These are phyloP conservation scores for Buxus sempervirens DNA, from an alignment of 164 flowering plant genomes.

Conservation along the genomic window DNA sequence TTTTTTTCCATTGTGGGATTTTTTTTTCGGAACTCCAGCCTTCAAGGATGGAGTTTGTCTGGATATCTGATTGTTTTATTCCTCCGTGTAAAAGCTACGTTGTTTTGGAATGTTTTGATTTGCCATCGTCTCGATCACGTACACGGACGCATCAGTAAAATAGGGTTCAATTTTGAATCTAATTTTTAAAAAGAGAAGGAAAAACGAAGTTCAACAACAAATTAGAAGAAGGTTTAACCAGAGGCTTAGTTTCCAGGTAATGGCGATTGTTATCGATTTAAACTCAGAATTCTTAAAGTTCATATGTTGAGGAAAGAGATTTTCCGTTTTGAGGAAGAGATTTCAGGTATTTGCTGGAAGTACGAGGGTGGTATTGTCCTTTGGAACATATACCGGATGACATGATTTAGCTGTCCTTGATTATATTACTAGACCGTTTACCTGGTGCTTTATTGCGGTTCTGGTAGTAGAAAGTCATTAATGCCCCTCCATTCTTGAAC, in stretches of 20 bases:
- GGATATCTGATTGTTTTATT: constrained; percentile 6
- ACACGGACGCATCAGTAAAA: not conserved
- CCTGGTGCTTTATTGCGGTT: no score
- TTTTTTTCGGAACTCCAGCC: not conserved
- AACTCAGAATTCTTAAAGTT: no score
- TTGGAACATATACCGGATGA: not conserved
- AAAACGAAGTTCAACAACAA: not conserved
- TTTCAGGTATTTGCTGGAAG: not conserved
- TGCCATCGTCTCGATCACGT: no score
- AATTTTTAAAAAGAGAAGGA: not conserved
- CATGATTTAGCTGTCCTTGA: no score
- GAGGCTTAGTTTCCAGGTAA: no score
- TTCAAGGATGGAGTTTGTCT: constrained; percentile 1
- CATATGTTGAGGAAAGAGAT: not conserved
- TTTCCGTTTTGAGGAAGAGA: not conserved
- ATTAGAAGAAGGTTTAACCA: no score
- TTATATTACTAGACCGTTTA: no score
- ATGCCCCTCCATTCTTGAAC: no score
- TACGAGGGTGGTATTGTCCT: constrained; percentile 28
- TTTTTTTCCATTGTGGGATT: not conserved
- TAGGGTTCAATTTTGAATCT: not conserved
- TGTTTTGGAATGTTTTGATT: not conserved
- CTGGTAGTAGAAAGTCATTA: no score
- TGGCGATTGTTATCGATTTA: no score
- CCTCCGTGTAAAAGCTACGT: not conserved